Conservation (phyloP, 805 yeast species). For the Myxozyma sirexii region DNA sequence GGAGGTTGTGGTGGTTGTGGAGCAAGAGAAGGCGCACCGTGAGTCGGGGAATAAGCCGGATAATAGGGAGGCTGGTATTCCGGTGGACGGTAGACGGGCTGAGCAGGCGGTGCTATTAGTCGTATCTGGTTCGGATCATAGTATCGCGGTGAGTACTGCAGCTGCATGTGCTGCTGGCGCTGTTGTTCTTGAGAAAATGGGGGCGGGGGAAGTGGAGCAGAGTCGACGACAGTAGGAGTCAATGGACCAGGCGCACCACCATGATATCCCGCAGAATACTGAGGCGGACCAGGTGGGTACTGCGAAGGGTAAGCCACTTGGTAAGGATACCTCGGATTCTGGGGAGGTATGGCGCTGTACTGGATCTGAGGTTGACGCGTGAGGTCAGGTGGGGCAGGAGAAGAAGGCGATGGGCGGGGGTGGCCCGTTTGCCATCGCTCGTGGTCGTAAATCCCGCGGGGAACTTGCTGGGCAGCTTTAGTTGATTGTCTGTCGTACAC, state of each 20-base stretch:
- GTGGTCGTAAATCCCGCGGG: conserved; percentile 1
- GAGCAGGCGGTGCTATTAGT: not conserved
- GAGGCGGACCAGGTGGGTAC: not conserved
- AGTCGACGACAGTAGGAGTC: not conserved
- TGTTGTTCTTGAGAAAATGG: not conserved
- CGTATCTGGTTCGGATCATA: not conserved
- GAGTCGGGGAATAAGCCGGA: not conserved
- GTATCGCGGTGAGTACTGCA: not conserved
- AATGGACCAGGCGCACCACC: not conserved
- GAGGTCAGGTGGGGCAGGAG: not conserved
- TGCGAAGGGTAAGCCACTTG: not conserved
- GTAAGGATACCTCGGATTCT: not conserved
- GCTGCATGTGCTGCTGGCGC: not conserved
- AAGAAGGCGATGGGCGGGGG: not conserved
- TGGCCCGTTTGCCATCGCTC: conserved; percentile 2
- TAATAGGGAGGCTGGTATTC: not conserved
- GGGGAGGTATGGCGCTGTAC: not conserved
- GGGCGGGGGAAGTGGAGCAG: not conserved
- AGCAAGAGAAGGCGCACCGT: too few species aligned
- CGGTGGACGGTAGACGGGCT: not conserved
- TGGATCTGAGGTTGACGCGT: not conserved
- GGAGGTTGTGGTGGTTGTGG: conserved; percentile 1
- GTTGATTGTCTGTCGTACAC: not conserved
- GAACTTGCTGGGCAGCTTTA: not conserved
- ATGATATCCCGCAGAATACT: not conserved